Evolutionary conservation across 2,329 filamentous ascomycete genomes (phyloP), one percentile per base, ranked within the genome.

Genomic region (Paraphoma sp.): DNA sequence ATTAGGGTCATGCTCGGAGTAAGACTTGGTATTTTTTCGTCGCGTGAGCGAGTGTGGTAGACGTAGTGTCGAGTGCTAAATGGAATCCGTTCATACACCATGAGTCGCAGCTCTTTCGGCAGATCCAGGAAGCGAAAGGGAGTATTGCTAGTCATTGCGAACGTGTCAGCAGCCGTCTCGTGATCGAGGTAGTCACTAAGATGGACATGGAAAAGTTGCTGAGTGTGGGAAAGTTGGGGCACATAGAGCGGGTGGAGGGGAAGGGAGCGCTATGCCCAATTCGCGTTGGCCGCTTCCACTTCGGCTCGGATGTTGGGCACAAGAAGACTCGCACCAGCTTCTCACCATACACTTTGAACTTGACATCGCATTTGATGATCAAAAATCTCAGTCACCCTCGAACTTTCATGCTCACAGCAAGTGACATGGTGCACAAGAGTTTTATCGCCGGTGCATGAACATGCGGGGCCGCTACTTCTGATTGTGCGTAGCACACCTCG

Each of bases 71-170:
- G 33, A 3, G 14, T 36, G 14, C 10, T 10, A 3, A 14, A 36
- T 4, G 53, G 53, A 23, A 62, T 54, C 16, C 51, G 40, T 17
- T 62, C 53, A 33, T 62, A 62, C 1, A 59, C 43, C 54, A 59
- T 59, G 9, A 62, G 18, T 1, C 59, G 51, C 9, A 62, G 48
- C 36, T 62, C 59, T 30, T 53, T 57, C 10, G 59, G 59, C 4
- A 62, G 54, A 18, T 57, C 56, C 14, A 57, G 31, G 23, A 62
- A 59, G 18, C 45, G 56, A 16, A 42, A 42, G 7, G 10, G 14
- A 16, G 40, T 2, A 3, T 38, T 17, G 2, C 40, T 4, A 9
- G 10, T 2, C 40, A 42, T 42, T n/a, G 4, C 16, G 23, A 23
- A 23, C 33, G 33, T 38, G 33, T 38, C 6, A 6, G 33, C n/a